A percentile compares a stretch with the other conserved stretches of the same genome.
Evolutionary conservation across 805 yeast species (phyloP).

Genomic region (Millerago galiae): DNA sequence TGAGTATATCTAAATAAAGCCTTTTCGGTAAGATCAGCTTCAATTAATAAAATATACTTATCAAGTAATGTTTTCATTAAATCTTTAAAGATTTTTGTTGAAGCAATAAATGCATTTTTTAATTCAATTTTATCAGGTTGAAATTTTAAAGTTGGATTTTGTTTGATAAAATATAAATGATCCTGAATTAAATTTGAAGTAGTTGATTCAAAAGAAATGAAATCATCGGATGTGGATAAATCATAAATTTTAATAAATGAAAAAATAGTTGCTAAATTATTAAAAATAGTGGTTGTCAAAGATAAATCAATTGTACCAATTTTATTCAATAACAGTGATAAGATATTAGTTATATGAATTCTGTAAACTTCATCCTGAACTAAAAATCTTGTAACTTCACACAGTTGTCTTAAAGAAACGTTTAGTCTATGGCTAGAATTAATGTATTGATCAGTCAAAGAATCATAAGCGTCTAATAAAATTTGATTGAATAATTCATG

Average conservation of each 20-base stretch:
- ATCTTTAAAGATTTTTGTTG: conserved; percentile 63
- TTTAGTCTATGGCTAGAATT: conserved; percentile 75
- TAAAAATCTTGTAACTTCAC: conserved; percentile 61
- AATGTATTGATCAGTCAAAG: conserved; percentile 54
- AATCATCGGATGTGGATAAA: conserved; percentile 35
- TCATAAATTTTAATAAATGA: conserved; percentile 69
- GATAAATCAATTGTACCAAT: conserved; percentile 83
- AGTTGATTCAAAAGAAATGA: conserved; percentile 32
- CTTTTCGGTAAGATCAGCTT: conserved; percentile 36
- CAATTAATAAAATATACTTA: conserved; percentile 57
- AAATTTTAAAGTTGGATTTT: conserved; percentile 26
- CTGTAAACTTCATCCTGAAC: conserved; percentile 57
- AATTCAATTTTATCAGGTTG: conserved; percentile 39
- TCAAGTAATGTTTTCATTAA: conserved; percentile 51
- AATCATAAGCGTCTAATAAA: conserved; percentile 69
- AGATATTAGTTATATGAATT: conserved; percentile 70
- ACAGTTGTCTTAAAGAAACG: conserved; percentile 63
- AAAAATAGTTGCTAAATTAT: conserved; percentile 63
- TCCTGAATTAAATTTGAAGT: conserved; percentile 53
- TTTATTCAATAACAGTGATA: conserved; percentile 68
- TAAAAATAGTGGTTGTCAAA: conserved; percentile 62
- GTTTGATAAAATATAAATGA: conserved; percentile 49
- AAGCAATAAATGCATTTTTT: conserved; percentile 55
- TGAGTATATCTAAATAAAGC: conserved; percentile 34
- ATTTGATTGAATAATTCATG: conserved; percentile 43